These are phyloP conservation scores for Exophiala sideris DNA, from an alignment of 2,329 filamentous ascomycete genomes.

Conservation along the genomic window DNA sequence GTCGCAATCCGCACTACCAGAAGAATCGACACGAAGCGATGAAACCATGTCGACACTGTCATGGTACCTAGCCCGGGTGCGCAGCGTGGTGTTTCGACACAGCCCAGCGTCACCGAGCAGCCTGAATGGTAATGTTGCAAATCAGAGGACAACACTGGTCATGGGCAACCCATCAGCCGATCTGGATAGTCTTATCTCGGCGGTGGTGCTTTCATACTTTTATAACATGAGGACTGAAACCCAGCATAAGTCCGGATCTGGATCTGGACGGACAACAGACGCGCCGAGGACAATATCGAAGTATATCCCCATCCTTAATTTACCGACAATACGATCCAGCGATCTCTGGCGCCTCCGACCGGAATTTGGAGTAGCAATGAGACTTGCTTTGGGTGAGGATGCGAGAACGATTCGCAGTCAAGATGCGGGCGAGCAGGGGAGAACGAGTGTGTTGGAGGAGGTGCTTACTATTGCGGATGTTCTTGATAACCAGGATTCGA, in stretches of 20 bases:
- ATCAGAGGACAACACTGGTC: conserved; percentile 36
- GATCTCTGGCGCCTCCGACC: conserved; percentile 55
- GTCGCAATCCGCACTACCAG: too few species aligned
- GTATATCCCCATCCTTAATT: conserved; percentile 58
- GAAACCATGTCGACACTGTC: conserved; percentile 6
- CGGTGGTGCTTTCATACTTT: conserved; percentile 61
- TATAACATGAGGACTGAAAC: too few species aligned
- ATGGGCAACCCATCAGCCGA: conserved; percentile 50
- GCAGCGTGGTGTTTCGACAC: not conserved
- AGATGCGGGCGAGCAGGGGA: conserved; percentile 27
- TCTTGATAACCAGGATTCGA: conserved; percentile 16
- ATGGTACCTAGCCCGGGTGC: not conserved
- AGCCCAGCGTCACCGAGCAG: not conserved
- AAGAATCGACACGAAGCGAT: too few species aligned
- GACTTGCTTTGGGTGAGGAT: conserved; percentile 42
- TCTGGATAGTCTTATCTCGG: conserved; percentile 61
- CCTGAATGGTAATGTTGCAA: not conserved
- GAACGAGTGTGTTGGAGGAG: conserved; percentile 29
- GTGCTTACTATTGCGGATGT: conserved; percentile 43
- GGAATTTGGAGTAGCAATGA: conserved; percentile 57
- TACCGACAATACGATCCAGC: conserved; percentile 44
- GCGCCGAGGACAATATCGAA: too few species aligned
- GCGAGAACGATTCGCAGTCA: conserved; percentile 36
- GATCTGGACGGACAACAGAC: too few species aligned
- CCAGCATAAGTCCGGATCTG: too few species aligned